Evolutionary conservation across 768 basidiomycete genomes (phyloP), one percentile per base, ranked within the genome.

Genomic region (Lactifluus volemus): DNA sequence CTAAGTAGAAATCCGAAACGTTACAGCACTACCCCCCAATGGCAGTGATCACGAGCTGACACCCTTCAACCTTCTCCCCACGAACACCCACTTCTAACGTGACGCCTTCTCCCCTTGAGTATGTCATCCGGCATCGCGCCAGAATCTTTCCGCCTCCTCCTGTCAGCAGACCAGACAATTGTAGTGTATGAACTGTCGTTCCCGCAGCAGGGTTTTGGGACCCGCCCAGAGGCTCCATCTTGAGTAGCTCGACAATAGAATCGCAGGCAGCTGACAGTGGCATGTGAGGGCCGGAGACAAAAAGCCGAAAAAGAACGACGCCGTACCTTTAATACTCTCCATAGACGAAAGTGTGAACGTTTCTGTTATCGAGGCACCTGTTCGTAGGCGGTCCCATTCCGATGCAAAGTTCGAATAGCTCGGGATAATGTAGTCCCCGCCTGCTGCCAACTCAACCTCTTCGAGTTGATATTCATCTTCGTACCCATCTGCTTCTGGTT

Each of bases 381-480:
- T 79, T 60, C 84, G 84, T 71, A 99, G 71, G 63, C 92, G 83
- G 69, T 98, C 97, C 97, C 97, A 99, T 76, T 99, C 97, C 53
- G 88, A 81, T 58, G 84, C 81, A 75, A 98, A 98, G 25, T 90
- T 89, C 11, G 84, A 85, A 68, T 98, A 98, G 67, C 83, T 94
- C n/a, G 97, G 96, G 44, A 95, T 77, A 69, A 99, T 90, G 73
- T 96, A 99, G 76, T 98, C 96, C 29, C 65, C 65, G 2, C 88
- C 89, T 11, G 92, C 95, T 61, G 88, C 86, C 55, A 99, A 78
- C 71, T 98, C 97, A 59, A 97, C 83, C 63, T 98, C 97, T 73
- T 99, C 97, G 47, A 98, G 77, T 73, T 92, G 91, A 74, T 99
- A 99, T 74, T 98, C 96, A 76, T 98, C 97, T 70, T 94, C 91